Conservation (phyloP, 352 stramenopile genomes). For the Phytophthora pseudosyringae region DNA sequence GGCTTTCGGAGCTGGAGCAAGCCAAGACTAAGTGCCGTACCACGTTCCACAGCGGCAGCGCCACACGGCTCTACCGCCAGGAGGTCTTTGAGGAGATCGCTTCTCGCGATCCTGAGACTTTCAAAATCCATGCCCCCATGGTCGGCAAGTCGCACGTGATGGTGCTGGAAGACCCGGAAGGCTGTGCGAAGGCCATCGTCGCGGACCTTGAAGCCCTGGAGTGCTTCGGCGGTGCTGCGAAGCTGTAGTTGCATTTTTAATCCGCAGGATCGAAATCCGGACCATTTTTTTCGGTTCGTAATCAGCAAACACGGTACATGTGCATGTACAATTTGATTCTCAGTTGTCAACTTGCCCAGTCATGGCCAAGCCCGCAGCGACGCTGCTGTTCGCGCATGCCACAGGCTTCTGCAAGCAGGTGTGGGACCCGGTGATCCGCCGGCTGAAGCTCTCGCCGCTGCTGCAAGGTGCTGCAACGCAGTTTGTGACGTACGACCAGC, state of each 20-base stretch:
- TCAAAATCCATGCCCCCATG: slow-evolving; percentile 29
- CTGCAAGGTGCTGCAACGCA: slow-evolving; percentile 29
- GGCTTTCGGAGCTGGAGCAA: slow-evolving; percentile 30
- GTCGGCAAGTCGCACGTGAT: slow-evolving; percentile 40
- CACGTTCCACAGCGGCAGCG: slow-evolving; percentile 42
- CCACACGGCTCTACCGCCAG: slow-evolving; percentile 34
- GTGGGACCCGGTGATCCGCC: slow-evolving; percentile 52
- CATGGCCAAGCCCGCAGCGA: slow-evolving; percentile 29
- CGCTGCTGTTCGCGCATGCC: slow-evolving; percentile 61
- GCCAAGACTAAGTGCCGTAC: slow-evolving; percentile 31
- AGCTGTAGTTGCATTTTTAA: slow-evolving; percentile 10
- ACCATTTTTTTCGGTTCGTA: slow-evolving; percentile 9
- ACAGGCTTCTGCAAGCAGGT: slow-evolving; percentile 59
- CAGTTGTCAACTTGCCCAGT: slow-evolving; percentile 12
- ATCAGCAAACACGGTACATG: slow-evolving; percentile 1
- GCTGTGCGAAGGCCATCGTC: slow-evolving; percentile 42
- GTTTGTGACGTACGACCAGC: slow-evolving; percentile 38
- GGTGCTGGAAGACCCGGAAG: slow-evolving; percentile 48
- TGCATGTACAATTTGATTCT: not conserved
- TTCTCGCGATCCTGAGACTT: slow-evolving; percentile 32
- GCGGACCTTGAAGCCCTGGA: slow-evolving; percentile 24
- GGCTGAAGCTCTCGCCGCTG: slow-evolving; percentile 39
- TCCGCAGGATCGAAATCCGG: slow-evolving; percentile 5
- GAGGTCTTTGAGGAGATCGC: slow-evolving; percentile 32
- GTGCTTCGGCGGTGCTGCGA: slow-evolving; percentile 9